These are phyloP conservation scores for Talaromyces trachyspermus DNA, from an alignment of 495 filamentous ascomycete genomes.

Conservation along the genomic window DNA sequence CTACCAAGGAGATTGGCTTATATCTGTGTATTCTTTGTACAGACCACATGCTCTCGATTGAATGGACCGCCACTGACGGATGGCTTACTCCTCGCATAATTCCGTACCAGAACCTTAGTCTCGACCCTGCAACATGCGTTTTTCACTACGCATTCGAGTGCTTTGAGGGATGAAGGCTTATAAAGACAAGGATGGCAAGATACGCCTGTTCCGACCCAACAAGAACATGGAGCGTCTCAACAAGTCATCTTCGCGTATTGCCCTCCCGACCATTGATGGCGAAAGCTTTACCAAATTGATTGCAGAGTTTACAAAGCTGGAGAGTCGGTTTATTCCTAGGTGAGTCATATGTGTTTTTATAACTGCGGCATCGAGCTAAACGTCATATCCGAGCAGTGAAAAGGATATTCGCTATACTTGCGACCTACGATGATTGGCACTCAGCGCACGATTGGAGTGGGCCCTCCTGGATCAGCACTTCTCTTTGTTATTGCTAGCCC, in stretches of 20 bases:
- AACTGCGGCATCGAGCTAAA: too few relatives aligned
- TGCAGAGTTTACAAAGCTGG: conserved; percentile 66
- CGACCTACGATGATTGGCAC: conserved; percentile 97
- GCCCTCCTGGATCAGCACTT: conserved; percentile 81
- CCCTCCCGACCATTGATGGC: conserved; percentile 74
- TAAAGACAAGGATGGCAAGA: conserved; percentile 63
- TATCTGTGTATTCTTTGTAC: too few relatives aligned
- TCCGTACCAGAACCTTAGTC: conserved; percentile 92
- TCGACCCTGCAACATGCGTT: conserved; percentile 93
- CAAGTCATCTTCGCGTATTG: conserved; percentile 80
- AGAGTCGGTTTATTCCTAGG: conserved; percentile 81
- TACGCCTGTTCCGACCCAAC: conserved; percentile 88
- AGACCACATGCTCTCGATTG: conserved; percentile 96
- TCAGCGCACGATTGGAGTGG: conserved; percentile 84
- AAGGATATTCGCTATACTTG: conserved; percentile 89
- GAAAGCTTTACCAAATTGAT: conserved; percentile 71
- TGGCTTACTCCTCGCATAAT: conserved; percentile 77
- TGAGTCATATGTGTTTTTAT: conserved; percentile 25
- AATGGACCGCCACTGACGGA: conserved; percentile 78
- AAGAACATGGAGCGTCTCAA: conserved; percentile 95
- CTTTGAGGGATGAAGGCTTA: conserved; percentile 99
- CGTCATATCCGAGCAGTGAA: too few relatives aligned
- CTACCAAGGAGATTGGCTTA: neutral
- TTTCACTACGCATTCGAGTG: conserved; percentile 97
- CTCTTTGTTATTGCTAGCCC: conserved; percentile 93